Percentiles rank a stretch among this genome's conserved stretches.
Evolutionary conservation across 805 yeast genomes (phyloP).

Genomic region (Hanseniaspora valbyensis): DNA sequence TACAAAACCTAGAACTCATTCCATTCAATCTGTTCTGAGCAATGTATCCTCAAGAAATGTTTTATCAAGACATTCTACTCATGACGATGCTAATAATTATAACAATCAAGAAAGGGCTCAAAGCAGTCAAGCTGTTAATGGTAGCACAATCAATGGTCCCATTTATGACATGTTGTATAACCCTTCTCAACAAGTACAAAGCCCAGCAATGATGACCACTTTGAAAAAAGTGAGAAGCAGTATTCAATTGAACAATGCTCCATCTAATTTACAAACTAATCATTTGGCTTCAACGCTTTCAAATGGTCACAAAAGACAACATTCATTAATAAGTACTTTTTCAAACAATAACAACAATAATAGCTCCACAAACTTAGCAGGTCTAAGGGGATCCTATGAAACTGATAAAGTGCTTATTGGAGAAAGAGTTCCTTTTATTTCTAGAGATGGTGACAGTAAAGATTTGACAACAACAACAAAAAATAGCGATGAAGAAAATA

Average conservation of each 20-base stretch:
- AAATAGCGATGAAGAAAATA: background rate
- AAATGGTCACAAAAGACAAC: slow-evolving; percentile 10
- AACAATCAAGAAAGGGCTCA: slow-evolving; percentile 52
- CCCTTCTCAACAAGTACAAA: slow-evolving; percentile 32
- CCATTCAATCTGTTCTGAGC: slow-evolving; percentile 34
- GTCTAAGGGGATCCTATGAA: slow-evolving; percentile 6
- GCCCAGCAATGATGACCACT: slow-evolving; percentile 33
- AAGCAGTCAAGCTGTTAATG: slow-evolving; percentile 16
- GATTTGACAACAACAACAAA: background rate
- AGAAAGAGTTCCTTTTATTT: slow-evolving; percentile 13
- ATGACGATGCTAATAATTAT: slow-evolving; percentile 3
- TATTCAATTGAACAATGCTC: slow-evolving; percentile 5
- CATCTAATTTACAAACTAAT: background rate
- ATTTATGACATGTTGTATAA: slow-evolving; percentile 19
- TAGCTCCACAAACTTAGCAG: background rate
- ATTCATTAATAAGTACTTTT: background rate
- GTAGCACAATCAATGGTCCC: slow-evolving; percentile 15
- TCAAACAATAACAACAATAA: slow-evolving; percentile 6
- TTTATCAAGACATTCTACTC: slow-evolving; percentile 32
- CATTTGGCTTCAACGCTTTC: background rate
- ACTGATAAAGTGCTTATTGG: slow-evolving; percentile 14
- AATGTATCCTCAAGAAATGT: slow-evolving; percentile 58
- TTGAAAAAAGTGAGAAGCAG: slow-evolving; percentile 19
- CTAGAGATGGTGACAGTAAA: slow-evolving; percentile 2
- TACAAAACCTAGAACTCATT: slow-evolving; percentile 32